Evolutionary conservation across 768 basidiomycete genomes (phyloP).

Genomic region (Sistotremastrum niveocremeum): DNA sequence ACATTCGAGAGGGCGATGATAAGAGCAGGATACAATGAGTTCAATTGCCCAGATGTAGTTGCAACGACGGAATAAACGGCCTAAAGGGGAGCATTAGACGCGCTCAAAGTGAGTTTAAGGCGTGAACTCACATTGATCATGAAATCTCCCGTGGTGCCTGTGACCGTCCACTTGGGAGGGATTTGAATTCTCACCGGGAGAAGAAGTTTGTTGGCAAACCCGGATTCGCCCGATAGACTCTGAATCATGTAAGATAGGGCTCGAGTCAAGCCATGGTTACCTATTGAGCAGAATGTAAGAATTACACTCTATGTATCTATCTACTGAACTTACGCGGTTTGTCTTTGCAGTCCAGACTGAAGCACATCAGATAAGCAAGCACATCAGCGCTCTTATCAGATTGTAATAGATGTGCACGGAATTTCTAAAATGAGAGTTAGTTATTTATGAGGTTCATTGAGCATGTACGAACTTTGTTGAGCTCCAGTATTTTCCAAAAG

Average conservation of each 20-base stretch:
- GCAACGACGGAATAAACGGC: slow-evolving; percentile 84
- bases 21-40: slow-evolving; percentile 82
- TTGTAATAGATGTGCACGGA: slow-evolving; percentile 67
- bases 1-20: slow-evolving; percentile 83
- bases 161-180: slow-evolving; percentile 63
- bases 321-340: slow-evolving; percentile 58
- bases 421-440: slow-evolving; percentile 46
- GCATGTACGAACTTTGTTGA: slow-evolving; percentile 61
- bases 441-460: neutral
- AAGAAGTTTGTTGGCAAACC: slow-evolving; percentile 61
- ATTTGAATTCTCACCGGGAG: slow-evolving; percentile 49
- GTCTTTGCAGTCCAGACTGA: slow-evolving; percentile 82
- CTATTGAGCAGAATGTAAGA: slow-evolving; percentile 25
- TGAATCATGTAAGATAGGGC: slow-evolving; percentile 87
- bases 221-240: slow-evolving; percentile 71
- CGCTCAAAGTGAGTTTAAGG: neutral
- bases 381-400: slow-evolving; percentile 70
- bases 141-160: slow-evolving; percentile 73
- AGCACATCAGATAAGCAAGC: slow-evolving; percentile 65
- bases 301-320: neutral
- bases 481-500: slow-evolving; percentile 85
- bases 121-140: slow-evolving; percentile 56
- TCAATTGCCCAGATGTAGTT: slow-evolving; percentile 69
- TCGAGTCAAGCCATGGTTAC: slow-evolving; percentile 84
- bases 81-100: slow-evolving; percentile 23